Evolutionary conservation across 306 rosid species (phyloP), one percentile per base, ranked within the genome.

Genomic region (Trifolium repens): DNA sequence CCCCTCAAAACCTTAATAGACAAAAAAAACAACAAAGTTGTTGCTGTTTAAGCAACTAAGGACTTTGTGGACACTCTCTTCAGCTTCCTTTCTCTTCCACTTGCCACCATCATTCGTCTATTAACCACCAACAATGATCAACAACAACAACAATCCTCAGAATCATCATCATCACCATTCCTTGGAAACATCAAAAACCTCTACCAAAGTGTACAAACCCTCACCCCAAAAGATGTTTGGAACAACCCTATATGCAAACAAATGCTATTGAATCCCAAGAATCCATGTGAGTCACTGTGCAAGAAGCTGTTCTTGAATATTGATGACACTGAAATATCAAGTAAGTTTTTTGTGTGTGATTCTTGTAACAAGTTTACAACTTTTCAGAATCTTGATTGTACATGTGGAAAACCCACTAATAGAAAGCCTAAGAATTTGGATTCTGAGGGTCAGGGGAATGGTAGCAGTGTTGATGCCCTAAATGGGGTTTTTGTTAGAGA

Each of bases 81-180:
- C 75, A 79, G 75, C 39, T 79, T 79, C 70, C 75, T 79, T 0
- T 65, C 79, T 5, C 79, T 79, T 35, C 79, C 79, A 30, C 69
- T 73, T 0, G 75, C 2, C 35, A 79, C 83, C 55, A 79, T 79
- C 69, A 67, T 73, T 57, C 63, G 74, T 22, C 83, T 79, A 2
- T 5, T 79, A 1, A 0, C 7, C 22, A 54, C 52, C 16, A 1
- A 67, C 66, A 37, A 61, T 9, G 1, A 63, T 5, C 4, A 19
- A 3, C 58, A 22, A 16, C 61, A 4, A 42, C 30, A 9, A 53
- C 3, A 32, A 67, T 11, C 81, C n/a, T 9, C 27, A 26, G 49
- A 37, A 5, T 22, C 73, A 30, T 4, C 35, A 32, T 30, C 34
- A 30, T 7, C 34, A 50, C 4, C 78, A 9, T 1, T 54, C 11